Conservation (phyloP, 1,284 basidiomycete genomes). For the Irpex sp. region DNA sequence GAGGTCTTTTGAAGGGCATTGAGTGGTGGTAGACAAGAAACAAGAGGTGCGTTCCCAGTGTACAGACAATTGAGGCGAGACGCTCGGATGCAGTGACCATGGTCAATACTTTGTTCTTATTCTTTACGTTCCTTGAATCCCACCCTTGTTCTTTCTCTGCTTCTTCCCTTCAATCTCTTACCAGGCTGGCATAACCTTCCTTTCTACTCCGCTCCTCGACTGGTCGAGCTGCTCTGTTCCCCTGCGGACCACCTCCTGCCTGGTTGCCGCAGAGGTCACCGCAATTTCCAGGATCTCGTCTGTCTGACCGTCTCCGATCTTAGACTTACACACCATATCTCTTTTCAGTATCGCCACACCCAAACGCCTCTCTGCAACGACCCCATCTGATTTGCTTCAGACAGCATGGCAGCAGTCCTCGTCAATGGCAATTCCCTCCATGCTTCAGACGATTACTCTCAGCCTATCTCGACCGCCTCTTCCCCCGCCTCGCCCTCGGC, state of each 20-base stretch:
- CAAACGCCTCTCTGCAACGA: neutral
- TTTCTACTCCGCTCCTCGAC: neutral
- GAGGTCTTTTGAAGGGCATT: neutral
- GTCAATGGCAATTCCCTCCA: slow-evolving; percentile 35
- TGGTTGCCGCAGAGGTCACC: slow-evolving; percentile 12
- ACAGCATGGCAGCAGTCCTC: slow-evolving; percentile 38
- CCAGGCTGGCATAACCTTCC: slow-evolving; percentile 6
- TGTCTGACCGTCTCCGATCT: slow-evolving; percentile 1
- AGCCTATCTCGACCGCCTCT: slow-evolving; percentile 41
- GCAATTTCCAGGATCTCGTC: neutral
- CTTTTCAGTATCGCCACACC: slow-evolving; percentile 1
- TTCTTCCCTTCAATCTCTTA: slow-evolving; percentile 6
- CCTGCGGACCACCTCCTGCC: slow-evolving; percentile 5
- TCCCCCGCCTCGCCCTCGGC: slow-evolving; percentile 51
- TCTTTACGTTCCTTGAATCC: slow-evolving; percentile 7
- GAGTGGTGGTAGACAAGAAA: neutral
- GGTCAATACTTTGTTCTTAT: slow-evolving; percentile 5
- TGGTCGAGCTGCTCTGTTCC: slow-evolving; percentile 11
- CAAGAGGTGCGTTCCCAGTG: slow-evolving; percentile 5
- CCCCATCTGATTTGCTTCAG: slow-evolving; percentile 7
- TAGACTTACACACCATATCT: slow-evolving; percentile 1
- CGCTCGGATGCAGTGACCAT: slow-evolving; percentile 9
- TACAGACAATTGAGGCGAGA: slow-evolving; percentile 10
- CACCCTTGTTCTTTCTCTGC: slow-evolving; percentile 11
- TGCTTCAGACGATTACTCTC: slow-evolving; percentile 32